A percentile compares a stretch with the other conserved stretches of the same genome.
Evolutionary conservation across 202 grass and related monocot species (phyloP).

Genomic region (Saccharum hybrid): DNA sequence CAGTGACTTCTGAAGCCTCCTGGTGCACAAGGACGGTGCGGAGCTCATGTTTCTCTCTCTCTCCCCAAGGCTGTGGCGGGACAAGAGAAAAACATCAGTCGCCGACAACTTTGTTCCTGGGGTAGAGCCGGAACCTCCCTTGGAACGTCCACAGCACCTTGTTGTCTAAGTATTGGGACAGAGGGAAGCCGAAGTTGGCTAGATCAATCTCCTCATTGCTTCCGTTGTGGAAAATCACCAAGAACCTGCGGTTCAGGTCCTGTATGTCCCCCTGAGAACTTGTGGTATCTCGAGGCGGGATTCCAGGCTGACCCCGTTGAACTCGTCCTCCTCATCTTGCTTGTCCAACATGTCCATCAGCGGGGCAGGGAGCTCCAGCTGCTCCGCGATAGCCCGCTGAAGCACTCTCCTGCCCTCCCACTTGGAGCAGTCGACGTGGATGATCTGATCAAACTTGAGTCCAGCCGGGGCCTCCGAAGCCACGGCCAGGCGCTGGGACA

Average conservation of each 20-base stretch:
- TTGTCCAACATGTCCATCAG: neutral
- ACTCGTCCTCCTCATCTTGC: neutral
- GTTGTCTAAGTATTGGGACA: neutral
- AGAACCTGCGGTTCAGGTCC: no score
- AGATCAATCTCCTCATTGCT: neutral
- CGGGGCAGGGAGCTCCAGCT: neutral
- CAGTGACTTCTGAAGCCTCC: neutral
- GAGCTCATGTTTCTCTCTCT: neutral
- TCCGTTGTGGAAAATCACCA: neutral
- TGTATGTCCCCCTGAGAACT: neutral
- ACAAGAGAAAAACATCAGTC: neutral
- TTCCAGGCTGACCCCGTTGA: neutral
- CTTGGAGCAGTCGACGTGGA: neutral
- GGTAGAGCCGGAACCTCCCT: constrained; percentile 20
- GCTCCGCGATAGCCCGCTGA: neutral
- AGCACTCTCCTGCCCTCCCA: neutral
- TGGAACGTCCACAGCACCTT: constrained; percentile 12
- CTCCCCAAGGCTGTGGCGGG: neutral
- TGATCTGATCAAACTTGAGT: neutral
- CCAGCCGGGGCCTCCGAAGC: neutral
- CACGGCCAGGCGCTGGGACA: neutral
- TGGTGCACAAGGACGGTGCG: neutral
- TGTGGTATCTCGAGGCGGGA: neutral
- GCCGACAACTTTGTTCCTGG: neutral
- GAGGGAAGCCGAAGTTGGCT: neutral